Evolutionary conservation across 345 rosid genomes (phyloP), one percentile per base, ranked within the genome.

Genomic region (Anastatica hierochuntica): DNA sequence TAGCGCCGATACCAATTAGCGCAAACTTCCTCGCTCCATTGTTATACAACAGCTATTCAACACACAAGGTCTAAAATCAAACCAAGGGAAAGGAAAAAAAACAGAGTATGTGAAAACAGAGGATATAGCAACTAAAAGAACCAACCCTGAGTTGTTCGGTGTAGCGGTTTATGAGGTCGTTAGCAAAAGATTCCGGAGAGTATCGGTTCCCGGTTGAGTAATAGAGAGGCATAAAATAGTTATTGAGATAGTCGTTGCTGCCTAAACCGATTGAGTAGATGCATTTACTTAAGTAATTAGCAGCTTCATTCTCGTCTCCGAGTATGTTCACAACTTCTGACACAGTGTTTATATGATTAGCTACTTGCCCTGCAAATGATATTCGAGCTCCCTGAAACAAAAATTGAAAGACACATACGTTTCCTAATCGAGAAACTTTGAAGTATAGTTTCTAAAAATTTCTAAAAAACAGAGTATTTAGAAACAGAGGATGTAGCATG

Each of bases 171-270:
- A 80, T 77, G 29, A 90, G 96, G 37, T 58, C 66, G 33, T 74
- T 63, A 2, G 96, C 82, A 13, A 61, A 90, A 10, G 80, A 76
- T 4, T 79, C 85, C 0, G 96, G 81, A 0, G 78, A 76, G 63
- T 69, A 90, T 9, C 63, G 89, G 41, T 58, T 71, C 16, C 76
- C 24, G 7, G 76, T 64, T 7, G 83, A 62, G 78, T 90, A 90
- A 30, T 49, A 58, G 6, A 53, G 63, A 8, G 98, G 94, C 89
- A 79, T 79, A 70, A 86, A 90, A 58, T 90, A 90, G 72, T 90
- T 90, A 56, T 87, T 90, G 29, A 90, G 88, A 62, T 90, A 90
- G 49, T 90, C 98, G 63, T 90, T 90, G 76, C 95, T 90, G 3
- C 98, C 98, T 34, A 90, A 68, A 0, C 85, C 92, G 12, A 86